phyloP scores from a whole-genome alignment of 2,329 filamentous ascomycete species.

The Periconia macrospinosa region DNA sequence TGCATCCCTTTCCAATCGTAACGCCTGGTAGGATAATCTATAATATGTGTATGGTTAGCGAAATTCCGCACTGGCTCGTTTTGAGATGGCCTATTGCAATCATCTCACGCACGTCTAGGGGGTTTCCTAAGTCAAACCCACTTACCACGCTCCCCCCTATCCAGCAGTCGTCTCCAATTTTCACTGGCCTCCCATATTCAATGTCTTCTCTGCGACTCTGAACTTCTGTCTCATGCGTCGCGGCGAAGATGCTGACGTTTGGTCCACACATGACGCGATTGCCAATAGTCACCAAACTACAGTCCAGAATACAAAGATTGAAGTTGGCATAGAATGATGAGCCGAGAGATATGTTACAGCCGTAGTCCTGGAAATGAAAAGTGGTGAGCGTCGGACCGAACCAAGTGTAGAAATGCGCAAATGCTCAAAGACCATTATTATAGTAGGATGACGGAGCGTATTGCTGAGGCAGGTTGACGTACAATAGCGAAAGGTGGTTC shows the following conservation, averaged over 20 bases:
- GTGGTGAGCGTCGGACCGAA: neutral
- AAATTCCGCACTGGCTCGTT: neutral
- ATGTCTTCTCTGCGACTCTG: constrained; percentile 51
- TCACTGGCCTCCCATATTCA: constrained; percentile 53
- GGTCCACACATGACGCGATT: constrained; percentile 57
- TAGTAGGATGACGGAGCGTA: neutral
- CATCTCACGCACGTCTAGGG: too few relatives aligned
- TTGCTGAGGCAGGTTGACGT: neutral
- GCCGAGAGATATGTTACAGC: constrained; percentile 67
- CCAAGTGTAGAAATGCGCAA: constrained; percentile 32
- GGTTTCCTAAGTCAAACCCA: neutral
- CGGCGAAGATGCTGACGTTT: constrained; percentile 55
- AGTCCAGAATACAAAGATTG: constrained; percentile 57
- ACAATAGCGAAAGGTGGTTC: constrained; percentile 60
- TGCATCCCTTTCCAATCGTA: constrained; percentile 46
- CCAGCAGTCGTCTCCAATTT: constrained; percentile 41
- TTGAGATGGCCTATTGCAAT: too few relatives aligned
- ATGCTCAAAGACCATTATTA: too few relatives aligned
- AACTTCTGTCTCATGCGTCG: constrained; percentile 57
- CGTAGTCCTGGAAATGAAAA: constrained; percentile 57
- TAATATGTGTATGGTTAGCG: neutral
- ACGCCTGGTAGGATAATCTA: constrained; percentile 44
- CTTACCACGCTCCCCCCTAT: constrained; percentile 27
- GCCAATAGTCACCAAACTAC: constrained; percentile 55
- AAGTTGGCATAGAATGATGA: constrained; percentile 60